Evolutionary conservation across 106 monocot genomes (phyloP), one percentile per base, ranked within the genome.

Genomic region (Iris macrosiphon): DNA sequence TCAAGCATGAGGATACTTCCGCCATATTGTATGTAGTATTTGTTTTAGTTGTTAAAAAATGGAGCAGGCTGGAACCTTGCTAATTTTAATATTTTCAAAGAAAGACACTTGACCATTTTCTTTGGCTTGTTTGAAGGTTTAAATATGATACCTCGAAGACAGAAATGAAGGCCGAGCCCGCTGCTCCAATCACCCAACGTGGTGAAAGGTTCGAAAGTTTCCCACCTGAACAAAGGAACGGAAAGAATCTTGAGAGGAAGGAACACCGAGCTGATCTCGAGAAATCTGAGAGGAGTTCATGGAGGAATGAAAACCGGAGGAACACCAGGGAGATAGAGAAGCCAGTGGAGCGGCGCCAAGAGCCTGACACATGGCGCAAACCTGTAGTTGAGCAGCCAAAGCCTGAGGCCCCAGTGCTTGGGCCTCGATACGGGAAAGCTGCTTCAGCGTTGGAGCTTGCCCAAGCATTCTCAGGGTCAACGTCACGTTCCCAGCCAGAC

Each of bases 341-440:
- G 53, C 62, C 61, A 27, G 35, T 5, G 9, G 75, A 67, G 54
- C 62, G 64, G 4, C 74, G 62, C 0, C 62, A 37, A 13, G 94
- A 89, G 52, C 71, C 81, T 26, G 81, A 82, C 13, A 89, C 73
- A 55, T 95, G 94, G 94, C 78, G 82, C 62, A 89, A 89, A 49
- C 85, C 81, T 19, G 32, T n/a, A n/a, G n/a, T 61, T 1, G 74
- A 83, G 44, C 71, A 62, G 40, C 79, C 80, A 32, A 84, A 72
- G 49, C 61, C 75, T 10, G 81, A 82, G 12, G 26, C 26, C 0
- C 31, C 55, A 6, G 33, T 23, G 0, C n/a, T n/a, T n/a, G 64
- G 25, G 0, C 52, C 57, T 8, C 81, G 71, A 0, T 47, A 61
- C 52, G 85, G 78, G 9, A 89, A 85, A 69, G 73, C 55, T 39